Base-by-base conservation (phyloP, 2,329 filamentous ascomycete genomes). In the Colletotrichum karsti region DNA sequence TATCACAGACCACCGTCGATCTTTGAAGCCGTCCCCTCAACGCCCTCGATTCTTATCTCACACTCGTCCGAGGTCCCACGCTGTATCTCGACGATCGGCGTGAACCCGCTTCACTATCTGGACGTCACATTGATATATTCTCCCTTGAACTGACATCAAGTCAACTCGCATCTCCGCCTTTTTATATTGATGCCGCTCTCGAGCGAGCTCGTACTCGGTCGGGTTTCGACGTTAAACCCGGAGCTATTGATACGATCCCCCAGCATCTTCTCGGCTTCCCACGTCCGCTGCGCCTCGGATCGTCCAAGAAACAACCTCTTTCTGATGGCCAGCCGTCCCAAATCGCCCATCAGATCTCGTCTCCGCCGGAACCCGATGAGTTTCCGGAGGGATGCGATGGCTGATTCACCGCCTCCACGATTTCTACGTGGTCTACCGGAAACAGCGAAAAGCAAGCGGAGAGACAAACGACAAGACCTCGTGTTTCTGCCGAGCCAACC, bases 401-500 rank as follows among this genome's bases (percentile, higher is more conserved):
- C 48, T 51, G 20, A 46, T 44, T 55, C 63, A 63, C 63, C 63
- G 63, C 58, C 26, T 50, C 63, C 20, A 10, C 22, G 33, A 26
- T 26, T 13, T 54, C 39, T 33, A 10, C 22, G 33, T 20, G 15
- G 10, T 54, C 39, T 33, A 46, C 35, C 26, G 50, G 39, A 20
- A 48, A 50, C 39, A 35, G 18, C 22, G 9, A 44, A 46, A 51
- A 57, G 51, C 37, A 64, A 67, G 64, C 64, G 64, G 60, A 50
- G 53, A 39, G 41, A 26, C 28, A 37, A 57, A n/a, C 15, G n/a
- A 30, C 30, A 33, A 64, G 60, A 64, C 60, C 64, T 67, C 64
- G 64, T 67, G 64, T 67, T 60, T 63, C 51, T 67, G 64, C 44
- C 58, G 63, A 67, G 63, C 42, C 35, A 39, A 35, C 42, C 60